Evolutionary conservation across 495 filamentous ascomycete species (phyloP).

Genomic region (Xanthoparmelia taractica): DNA sequence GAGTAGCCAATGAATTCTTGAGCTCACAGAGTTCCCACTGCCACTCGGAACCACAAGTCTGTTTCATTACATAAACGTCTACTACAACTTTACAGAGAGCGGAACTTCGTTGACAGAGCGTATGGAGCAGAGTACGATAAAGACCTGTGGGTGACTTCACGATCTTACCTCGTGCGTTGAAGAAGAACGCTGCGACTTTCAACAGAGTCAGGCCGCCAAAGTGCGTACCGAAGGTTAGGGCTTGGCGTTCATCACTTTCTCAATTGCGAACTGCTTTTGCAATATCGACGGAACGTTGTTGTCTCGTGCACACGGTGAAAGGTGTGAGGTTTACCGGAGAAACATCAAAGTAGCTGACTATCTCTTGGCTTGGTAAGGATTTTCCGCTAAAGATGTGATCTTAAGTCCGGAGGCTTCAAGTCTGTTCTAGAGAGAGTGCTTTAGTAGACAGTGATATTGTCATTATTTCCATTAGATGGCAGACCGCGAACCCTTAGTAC

Average conservation of each 20-base stretch:
- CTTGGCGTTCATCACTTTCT: neutral
- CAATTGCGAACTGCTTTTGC: neutral
- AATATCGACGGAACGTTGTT: neutral
- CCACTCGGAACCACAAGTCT: conserved; percentile 11
- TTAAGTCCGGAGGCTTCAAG: neutral
- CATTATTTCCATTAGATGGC: neutral
- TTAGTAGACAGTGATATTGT: neutral
- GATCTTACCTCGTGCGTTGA: conserved; percentile 30
- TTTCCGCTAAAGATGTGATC: neutral
- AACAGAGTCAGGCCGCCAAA: neutral
- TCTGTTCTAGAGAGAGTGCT: neutral
- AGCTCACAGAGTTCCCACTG: conserved; percentile 29
- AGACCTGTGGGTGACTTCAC: conserved; percentile 8
- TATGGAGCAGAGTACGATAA: conserved; percentile 26
- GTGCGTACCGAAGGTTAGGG: neutral
- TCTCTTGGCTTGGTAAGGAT: neutral
- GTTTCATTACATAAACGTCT: neutral
- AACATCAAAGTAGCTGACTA: neutral
- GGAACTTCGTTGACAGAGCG: conserved; percentile 24
- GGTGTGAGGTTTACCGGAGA: neutral
- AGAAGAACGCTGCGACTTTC: conserved; percentile 35
- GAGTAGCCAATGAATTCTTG: conserved; percentile 28
- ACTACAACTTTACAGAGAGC: conserved; percentile 21
- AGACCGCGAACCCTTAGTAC: neutral
- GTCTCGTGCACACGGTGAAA: neutral